These are phyloP conservation scores for Calonectria montana DNA, from an alignment of 2,329 filamentous ascomycete genomes.

Conservation along the genomic window DNA sequence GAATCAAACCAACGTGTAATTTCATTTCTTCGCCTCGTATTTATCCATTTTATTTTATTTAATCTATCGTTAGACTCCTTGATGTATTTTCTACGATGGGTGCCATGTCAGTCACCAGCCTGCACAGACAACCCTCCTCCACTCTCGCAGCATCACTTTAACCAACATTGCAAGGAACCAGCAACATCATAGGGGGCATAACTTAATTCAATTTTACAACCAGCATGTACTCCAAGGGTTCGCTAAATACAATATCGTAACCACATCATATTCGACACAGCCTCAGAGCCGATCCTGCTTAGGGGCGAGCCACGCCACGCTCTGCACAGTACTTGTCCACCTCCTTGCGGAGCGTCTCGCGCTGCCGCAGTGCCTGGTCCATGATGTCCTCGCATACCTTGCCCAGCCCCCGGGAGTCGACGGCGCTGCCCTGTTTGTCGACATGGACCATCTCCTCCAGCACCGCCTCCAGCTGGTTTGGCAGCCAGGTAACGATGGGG, in stretches of 20 bases:
- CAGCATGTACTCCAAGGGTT: neutral
- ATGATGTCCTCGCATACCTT: constrained; percentile 69
- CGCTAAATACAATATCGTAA: constrained; percentile 7
- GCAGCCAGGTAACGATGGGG: constrained; percentile 86
- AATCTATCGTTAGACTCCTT: too few species aligned
- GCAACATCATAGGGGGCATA: neutral
- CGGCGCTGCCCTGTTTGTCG: constrained; percentile 53
- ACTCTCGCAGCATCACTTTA: neutral
- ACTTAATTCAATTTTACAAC: neutral
- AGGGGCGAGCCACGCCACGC: constrained; percentile 55
- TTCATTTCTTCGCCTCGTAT: too few species aligned
- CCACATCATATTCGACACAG: neutral
- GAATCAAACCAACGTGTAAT: too few species aligned
- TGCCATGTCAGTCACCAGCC: too few species aligned
- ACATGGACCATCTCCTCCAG: constrained; percentile 76
- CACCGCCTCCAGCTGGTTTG: constrained; percentile 82
- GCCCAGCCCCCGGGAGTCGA: constrained; percentile 53
- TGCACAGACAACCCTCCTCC: neutral
- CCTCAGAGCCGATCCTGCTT: neutral
- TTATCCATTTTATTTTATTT: too few species aligned
- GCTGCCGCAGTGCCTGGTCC: constrained; percentile 73
- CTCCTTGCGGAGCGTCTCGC: constrained; percentile 75
- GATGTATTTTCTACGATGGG: too few species aligned
- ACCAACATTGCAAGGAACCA: neutral
- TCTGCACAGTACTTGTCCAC: constrained; percentile 80